Base-by-base conservation (phyloP, 2,329 filamentous ascomycete species). In the Amylocarpus encephaloides region DNA sequence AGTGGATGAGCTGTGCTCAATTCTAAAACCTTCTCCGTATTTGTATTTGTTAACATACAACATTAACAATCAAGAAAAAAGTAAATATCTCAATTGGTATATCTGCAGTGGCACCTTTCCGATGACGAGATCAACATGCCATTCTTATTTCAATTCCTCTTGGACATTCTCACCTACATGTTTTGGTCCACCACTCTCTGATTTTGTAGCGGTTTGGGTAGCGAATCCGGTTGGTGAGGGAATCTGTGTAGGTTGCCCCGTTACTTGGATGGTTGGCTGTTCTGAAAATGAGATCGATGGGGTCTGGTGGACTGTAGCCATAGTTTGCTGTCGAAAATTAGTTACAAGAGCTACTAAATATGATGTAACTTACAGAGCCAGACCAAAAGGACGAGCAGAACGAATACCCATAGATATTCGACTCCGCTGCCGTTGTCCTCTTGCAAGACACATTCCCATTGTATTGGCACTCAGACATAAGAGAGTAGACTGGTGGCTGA, bases 401-500 rank as follows among this genome's bases (percentile, higher is more conserved):
- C 22, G 22, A 26, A 7, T 26, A 26, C 22, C 22, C 22, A 7
- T 4, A 26, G 4, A 26, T 36, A 10, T 36, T 16, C 34, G 34
- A 36, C 29, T 48, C 36, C n/a, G 46, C 46, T 13, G 46, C 46
- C 12, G 46, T 29, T 2, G 46, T 48, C 11, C 26, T 34, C 33
- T 41, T 34, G 13, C 46, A 48, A 26, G 35, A 35, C 11, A 48
- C 22, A 41, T 41, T 48, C 22, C 46, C 46, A 30, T 48, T 48
- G 15, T 41, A 48, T 16, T 41, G 35, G 29, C 46, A 48, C 26
- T 48, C 46, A 6, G 46, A 48, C 15, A 30, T 30, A 3, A 48
- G 46, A 16, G 46, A 48, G 35, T 48, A 42, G 26, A 48, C 35
- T 12, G n/a, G 19, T 34, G 30, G 26, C 26, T 34, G 19, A 15